Conservation (phyloP, 495 filamentous ascomycete genomes). For the Jackrogersella minutella region DNA sequence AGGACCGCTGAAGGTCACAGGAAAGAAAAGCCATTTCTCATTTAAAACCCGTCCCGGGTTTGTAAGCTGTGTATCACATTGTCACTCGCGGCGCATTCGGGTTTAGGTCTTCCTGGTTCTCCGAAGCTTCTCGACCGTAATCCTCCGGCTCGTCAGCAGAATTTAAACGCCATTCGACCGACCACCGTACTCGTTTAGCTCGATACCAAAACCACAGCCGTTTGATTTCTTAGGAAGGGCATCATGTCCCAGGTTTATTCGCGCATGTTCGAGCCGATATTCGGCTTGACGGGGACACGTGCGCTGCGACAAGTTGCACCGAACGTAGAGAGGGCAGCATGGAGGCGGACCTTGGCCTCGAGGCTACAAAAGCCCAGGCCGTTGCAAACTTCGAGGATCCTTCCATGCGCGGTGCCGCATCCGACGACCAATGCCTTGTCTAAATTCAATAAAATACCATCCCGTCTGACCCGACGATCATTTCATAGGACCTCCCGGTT, state of each 20-base stretch:
- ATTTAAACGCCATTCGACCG: background rate
- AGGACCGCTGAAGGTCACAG: background rate
- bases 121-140: slow-evolving; percentile 36
- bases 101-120: slow-evolving; percentile 21
- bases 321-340: slow-evolving; percentile 27
- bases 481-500: slow-evolving; percentile 43
- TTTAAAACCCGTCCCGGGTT: background rate
- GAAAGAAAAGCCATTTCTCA: background rate
- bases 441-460: slow-evolving; percentile 8
- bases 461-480: slow-evolving; percentile 37
- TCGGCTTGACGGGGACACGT: slow-evolving; percentile 16
- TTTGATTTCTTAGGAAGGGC: background rate
- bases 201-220: background rate
- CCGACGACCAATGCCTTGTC: slow-evolving; percentile 7
- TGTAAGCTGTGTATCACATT: background rate
- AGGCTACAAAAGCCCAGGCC: slow-evolving; percentile 11
- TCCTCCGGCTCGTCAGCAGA: slow-evolving; percentile 19
- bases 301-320: slow-evolving; percentile 30
- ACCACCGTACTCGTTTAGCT: background rate
- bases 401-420: slow-evolving; percentile 1
- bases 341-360: slow-evolving; percentile 36
- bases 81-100: slow-evolving; percentile 20
- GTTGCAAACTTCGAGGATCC: background rate
- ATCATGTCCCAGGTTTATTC: slow-evolving; percentile 37
- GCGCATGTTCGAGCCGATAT: slow-evolving; percentile 28